phyloP scores from a whole-genome alignment of 129 eudicot species.

The Flaveria ramosissima region DNA sequence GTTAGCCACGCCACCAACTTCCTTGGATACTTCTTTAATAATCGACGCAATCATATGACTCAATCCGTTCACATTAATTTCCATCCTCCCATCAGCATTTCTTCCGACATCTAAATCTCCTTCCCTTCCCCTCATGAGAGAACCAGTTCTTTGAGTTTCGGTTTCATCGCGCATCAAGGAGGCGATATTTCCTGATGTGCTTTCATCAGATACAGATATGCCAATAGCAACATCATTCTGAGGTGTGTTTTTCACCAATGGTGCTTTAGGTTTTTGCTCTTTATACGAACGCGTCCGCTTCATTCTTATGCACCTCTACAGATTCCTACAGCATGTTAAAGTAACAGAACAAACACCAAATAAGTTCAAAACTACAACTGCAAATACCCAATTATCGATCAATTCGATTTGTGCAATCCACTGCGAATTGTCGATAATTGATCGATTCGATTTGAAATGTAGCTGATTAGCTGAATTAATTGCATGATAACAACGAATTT shows the following conservation, averaged over 20 bases:
- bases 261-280: constrained; percentile 35
- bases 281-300: constrained; percentile 59
- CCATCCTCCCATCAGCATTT: constrained; percentile 38
- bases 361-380: background rate
- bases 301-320: constrained; percentile 39
- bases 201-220: constrained; percentile 9
- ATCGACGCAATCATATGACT: constrained; percentile 42
- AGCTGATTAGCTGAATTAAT: background rate
- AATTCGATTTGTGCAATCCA: background rate
- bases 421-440: background rate
- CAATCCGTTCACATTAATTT: constrained; percentile 45
- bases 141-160: constrained; percentile 46
- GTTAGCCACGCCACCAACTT: constrained; percentile 46
- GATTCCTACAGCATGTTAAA: background rate
- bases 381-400: background rate
- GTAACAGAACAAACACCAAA: background rate
- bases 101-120: constrained; percentile 40
- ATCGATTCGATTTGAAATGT: background rate
- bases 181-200: constrained; percentile 15
- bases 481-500: background rate
- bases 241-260: constrained; percentile 7
- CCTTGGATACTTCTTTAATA: constrained; percentile 39
- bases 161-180: constrained; percentile 21
- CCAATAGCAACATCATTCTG: constrained; percentile 25
- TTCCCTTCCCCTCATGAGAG: constrained; percentile 35